phyloP scores from a whole-genome alignment of 140 eudicot species.

The Senecio squalidus region DNA sequence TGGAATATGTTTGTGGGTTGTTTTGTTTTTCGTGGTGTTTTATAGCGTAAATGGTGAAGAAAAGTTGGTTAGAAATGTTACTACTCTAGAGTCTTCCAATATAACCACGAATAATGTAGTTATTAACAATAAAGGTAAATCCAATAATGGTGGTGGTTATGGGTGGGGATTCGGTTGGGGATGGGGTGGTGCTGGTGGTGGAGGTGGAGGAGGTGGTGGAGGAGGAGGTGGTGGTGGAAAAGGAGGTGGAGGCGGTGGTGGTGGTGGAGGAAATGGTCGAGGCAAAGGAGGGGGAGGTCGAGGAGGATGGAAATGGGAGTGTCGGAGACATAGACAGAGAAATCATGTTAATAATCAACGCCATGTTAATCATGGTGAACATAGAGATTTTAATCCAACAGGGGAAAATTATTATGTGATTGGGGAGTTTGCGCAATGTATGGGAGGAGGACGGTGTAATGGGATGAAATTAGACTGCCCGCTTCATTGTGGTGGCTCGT shows the following conservation, averaged over 20 bases:
- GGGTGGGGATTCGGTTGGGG: slow-evolving; percentile 54
- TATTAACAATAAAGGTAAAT: slow-evolving; percentile 25
- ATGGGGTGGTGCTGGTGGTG: slow-evolving; percentile 32
- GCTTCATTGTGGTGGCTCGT: slow-evolving; percentile 65
- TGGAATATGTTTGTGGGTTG: slow-evolving; percentile 16
- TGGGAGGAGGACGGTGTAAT: slow-evolving; percentile 49
- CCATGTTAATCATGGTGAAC: slow-evolving; percentile 19
- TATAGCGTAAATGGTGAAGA: slow-evolving; percentile 11
- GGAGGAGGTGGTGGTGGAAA: slow-evolving; percentile 13
- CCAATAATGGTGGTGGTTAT: slow-evolving; percentile 34
- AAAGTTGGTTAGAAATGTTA: slow-evolving; percentile 3
- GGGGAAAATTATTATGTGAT: slow-evolving; percentile 36
- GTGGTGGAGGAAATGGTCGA: slow-evolving; percentile 35
- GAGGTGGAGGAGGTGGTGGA: slow-evolving; percentile 28
- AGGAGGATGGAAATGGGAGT: slow-evolving; percentile 54
- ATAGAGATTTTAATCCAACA: slow-evolving; percentile 24
- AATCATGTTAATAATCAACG: neutral
- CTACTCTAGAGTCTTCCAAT: slow-evolving; percentile 20
- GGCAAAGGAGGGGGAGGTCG: slow-evolving; percentile 45
- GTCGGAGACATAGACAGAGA: slow-evolving; percentile 29
- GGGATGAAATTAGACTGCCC: slow-evolving; percentile 71
- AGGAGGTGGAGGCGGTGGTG: slow-evolving; percentile 10
- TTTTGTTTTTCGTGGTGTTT: slow-evolving; percentile 10
- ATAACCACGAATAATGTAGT: slow-evolving; percentile 31
- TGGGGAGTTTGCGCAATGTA: slow-evolving; percentile 71